Base-by-base conservation (phyloP, 2,329 filamentous ascomycete species). In the Penicillium psychrosexuale region DNA sequence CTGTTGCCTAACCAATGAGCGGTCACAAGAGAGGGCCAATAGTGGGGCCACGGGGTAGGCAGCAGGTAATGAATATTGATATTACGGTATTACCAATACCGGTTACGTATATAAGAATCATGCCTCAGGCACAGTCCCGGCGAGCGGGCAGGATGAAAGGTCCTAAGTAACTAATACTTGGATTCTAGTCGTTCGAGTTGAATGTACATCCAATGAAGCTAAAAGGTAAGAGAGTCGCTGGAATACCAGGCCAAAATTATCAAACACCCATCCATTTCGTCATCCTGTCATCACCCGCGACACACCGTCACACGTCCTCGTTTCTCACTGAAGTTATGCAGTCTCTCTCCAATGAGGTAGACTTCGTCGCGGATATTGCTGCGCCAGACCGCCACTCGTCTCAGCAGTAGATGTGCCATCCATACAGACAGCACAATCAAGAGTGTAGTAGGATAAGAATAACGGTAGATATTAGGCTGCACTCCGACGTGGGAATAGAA, bases 281-380 rank as follows among this genome's bases (percentile, higher is more conserved):
- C 56, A 73, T 24, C 64, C 63, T 5, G 72, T 75, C 45, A 73
- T 73, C 55, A 76, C 68, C 36, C 70, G 67, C 43, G 72, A 63
- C 5, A 72, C 68, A 28, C 72, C 72, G 11, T 75, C 71, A 60
- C 72, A 46, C 65, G 68, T 22, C 71, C 69, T 50, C 70, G 68
- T 53, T 73, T 75, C 69, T 88, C 86, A 3, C 91, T 90, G 74
- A 97, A 96, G 72, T 99, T 99, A 76, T 99, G 95, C 67, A 99
- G 75, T 56, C 92, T 79, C 76, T 99, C 93, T 2, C 94, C 94
- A 68, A 97, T 94, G 42, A 99, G 78, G 71, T 99, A 99, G 0
- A 96, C 92, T 74, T 99, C 95, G 71, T 99, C 95, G 37, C 91
- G 81, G 44, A 99, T 91, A 55, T 87, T 84, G 54, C 86, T 80